Base-by-base conservation (phyloP, 768 basidiomycete species). In the Neoboletus magnificus region DNA sequence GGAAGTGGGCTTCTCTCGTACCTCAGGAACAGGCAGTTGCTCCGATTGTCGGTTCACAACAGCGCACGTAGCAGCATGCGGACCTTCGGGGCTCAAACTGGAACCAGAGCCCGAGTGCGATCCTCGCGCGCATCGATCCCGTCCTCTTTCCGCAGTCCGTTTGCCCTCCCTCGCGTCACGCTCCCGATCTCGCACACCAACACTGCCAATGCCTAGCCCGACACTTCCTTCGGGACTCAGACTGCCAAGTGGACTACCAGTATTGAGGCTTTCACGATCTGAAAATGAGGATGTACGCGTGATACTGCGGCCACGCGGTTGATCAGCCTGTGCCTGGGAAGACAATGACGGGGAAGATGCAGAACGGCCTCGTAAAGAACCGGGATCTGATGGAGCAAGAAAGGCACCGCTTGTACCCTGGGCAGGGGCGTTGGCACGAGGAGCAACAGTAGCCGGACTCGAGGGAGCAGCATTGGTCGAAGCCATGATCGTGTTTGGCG, bases 201-300 rank as follows among this genome's bases (percentile, higher is more conserved):
- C 69, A 30, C 55, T 72, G 33, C 67, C 74, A 13, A 64, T 66
- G 13, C 68, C 65, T 10, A 71, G 62, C 22, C 70, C 63, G 11
- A 66, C 43, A 37, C 48, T 59, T 43, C 58, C 70, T 7, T 79
- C 79, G 9, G 79, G 79, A 35, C 72, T 73, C 53, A 77, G 33
- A 45, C 69, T 74, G 35, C 73, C 73, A 20, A 72, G 42, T n/a
- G 73, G 71, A 48, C 69, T 75, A 32, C 72, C 76, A 7, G 71
- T 58, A 25, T 63, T 57, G 57, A 74, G 54, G 49, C 73, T 69
- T 16, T 79, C 79, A 10, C 79, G 74, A 58, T 83, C 83, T 48
- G 80, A 81, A 42, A 82, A 82, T 1, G 83, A 81, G 16, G 82
- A 74, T 7, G 78, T 79, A 37, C 83, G 78, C 20, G 82, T 77